A percentile compares a stretch with the other conserved stretches of the same genome.
Evolutionary conservation across 1,284 basidiomycete genomes (phyloP).

Genomic region (Leccinum angustisporum): DNA sequence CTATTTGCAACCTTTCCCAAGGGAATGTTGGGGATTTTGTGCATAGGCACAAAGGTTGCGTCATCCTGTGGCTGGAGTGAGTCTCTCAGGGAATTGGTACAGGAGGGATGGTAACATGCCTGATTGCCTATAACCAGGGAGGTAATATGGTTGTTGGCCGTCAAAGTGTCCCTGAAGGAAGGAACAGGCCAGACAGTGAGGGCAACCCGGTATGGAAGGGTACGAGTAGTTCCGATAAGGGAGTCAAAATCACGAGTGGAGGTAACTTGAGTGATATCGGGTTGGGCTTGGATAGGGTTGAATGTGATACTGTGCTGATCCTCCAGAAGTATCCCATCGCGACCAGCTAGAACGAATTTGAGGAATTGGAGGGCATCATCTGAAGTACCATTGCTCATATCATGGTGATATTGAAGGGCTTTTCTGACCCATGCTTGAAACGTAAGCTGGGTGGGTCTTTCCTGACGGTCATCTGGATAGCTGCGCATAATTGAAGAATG

Average conservation of each 20-base stretch:
- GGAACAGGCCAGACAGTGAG: conserved; percentile 13
- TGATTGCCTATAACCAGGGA: neutral
- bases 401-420: neutral
- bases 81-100: neutral
- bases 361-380: neutral
- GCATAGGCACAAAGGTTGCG: conserved; percentile 8
- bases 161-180: conserved; percentile 8
- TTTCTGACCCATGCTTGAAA: neutral
- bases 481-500: neutral
- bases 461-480: conserved; percentile 7
- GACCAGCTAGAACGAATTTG: conserved; percentile 11
- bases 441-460: neutral
- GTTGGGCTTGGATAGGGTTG: neutral
- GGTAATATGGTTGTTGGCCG: conserved; percentile 6
- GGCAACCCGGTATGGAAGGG: neutral
- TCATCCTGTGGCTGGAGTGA: neutral
- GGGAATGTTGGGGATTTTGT: conserved; percentile 12
- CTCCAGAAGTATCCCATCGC: neutral
- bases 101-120: neutral
- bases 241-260: conserved; percentile 10
- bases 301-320: neutral
- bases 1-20: conserved; percentile 13
- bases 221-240: conserved; percentile 9
- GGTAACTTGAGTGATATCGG: neutral
- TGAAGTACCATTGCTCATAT: neutral